A percentile compares a stretch with the other conserved stretches of the same genome.
phyloP scores from a whole-genome alignment of 108 stramenopile species.

The Skeletonema potamos region DNA sequence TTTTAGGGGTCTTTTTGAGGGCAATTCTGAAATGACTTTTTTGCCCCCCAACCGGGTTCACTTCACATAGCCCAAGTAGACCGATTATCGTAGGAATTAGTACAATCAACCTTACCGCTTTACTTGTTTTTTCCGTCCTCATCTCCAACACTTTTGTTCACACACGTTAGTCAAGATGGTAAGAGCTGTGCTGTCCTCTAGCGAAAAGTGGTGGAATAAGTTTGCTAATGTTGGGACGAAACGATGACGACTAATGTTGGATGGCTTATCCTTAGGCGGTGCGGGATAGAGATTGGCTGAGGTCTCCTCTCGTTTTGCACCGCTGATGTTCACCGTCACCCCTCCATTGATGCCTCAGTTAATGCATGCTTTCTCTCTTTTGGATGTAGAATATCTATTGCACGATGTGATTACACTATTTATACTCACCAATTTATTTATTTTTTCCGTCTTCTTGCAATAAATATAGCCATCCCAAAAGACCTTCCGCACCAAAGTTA shows the following conservation, averaged over 20 bases:
- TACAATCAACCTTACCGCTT: neutral
- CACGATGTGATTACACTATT: neutral
- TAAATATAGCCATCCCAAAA: constrained; percentile 95
- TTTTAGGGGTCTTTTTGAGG: neutral
- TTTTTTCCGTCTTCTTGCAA: neutral
- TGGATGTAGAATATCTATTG: neutral
- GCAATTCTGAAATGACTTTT: neutral
- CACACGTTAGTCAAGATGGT: constrained; percentile 1
- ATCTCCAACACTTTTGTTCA: neutral
- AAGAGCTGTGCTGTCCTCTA: neutral
- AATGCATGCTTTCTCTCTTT: neutral
- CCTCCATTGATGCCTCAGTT: neutral
- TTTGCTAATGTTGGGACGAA: neutral
- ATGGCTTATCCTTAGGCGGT: neutral
- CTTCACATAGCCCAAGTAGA: neutral
- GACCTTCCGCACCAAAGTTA: constrained; percentile 99
- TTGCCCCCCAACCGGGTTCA: neutral
- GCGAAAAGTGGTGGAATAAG: neutral
- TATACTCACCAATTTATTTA: neutral
- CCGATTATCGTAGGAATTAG: neutral
- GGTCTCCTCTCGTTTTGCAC: too few species aligned
- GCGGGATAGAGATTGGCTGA: too few species aligned
- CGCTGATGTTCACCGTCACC: neutral
- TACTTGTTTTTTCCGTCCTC: neutral
- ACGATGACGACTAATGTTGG: neutral